Evolutionary conservation across 1,284 basidiomycete species (phyloP), one percentile per base, ranked within the genome.

Genomic region (Austroboletus novae-zelandiae): DNA sequence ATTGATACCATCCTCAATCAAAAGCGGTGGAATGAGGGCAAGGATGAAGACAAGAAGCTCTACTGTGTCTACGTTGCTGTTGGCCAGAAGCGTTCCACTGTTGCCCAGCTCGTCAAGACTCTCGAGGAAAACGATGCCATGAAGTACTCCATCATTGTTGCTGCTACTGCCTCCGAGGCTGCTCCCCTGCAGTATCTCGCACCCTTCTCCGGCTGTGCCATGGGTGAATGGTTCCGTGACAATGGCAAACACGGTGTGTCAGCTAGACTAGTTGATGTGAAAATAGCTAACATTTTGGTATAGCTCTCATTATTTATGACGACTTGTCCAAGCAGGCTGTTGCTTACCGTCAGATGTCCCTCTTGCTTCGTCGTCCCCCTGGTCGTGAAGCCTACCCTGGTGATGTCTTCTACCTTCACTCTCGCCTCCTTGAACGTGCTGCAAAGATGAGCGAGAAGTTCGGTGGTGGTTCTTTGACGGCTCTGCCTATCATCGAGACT

Each of bases 161-260:
- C 96, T 68, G 96, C 96, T 65, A 99, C 96, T 58, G 96, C 96
- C 57, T 98, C 95, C 40, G 96, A 99, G 79, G 96, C 96, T 68
- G 96, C 96, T 66, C 96, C 96, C 61, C 84, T 99, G 53, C 96
- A 98, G 75, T 99, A 98, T 80, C 90, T 98, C 62, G 96, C 96
- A 68, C 96, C 96, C 67, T 99, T 99, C 94, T 96, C 96, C 66
- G 96, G 96, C 61, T 96, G 93, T 76, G 95, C 96, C 68, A 99
- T 99, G 91, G 96, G 96, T 74, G 96, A 99, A 81, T 99, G 96
- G 96, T 99, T 99, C 96, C 94, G 96, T 81, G 96, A 99, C 80
- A 98, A 99, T 74, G 94, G 94, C 80, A 96, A 92, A 76, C 89
- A 90, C 64, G 84, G 87, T 87, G 63, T 49, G 81, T 66, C 37